Conservation (phyloP, 129 eudicot species). For the Heracleum sosnowskyi region DNA sequence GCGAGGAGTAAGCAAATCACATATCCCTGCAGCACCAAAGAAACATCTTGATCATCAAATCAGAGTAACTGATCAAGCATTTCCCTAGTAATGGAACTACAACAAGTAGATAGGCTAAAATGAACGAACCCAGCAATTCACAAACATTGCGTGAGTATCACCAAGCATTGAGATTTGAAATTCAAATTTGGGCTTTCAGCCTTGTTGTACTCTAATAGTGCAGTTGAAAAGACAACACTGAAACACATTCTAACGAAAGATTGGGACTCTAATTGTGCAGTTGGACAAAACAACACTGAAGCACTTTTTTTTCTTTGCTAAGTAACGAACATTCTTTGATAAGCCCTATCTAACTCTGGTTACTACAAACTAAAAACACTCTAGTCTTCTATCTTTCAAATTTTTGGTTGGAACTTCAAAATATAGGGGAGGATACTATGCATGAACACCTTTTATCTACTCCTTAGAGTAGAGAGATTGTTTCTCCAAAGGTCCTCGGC, state of each 20-base stretch:
- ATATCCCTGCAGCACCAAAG: conserved; percentile 61
- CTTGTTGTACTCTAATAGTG: not conserved
- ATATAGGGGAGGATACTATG: not conserved
- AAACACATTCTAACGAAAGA: not conserved
- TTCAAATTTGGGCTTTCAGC: no score
- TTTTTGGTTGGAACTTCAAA: no score
- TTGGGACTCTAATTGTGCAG: not conserved
- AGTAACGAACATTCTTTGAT: not conserved
- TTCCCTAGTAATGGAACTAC: not conserved
- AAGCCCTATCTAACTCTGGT: not conserved
- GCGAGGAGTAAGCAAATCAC: conserved; percentile 77
- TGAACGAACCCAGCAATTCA: not conserved
- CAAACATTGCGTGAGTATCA: not conserved
- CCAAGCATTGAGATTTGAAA: no score
- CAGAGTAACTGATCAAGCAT: not conserved
- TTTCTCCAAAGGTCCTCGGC: not conserved
- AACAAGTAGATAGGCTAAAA: not conserved
- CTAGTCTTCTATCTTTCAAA: not conserved
- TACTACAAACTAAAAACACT: not conserved
- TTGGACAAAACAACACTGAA: not conserved
- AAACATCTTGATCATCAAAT: not conserved
- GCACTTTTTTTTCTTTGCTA: not conserved
- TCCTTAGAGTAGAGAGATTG: not conserved
- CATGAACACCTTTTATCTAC: not conserved
- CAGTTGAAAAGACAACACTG: no score